Evolutionary conservation across 179 eudicot genomes (phyloP), one percentile per base, ranked within the genome.

Genomic region (Spinacia oleracea): DNA sequence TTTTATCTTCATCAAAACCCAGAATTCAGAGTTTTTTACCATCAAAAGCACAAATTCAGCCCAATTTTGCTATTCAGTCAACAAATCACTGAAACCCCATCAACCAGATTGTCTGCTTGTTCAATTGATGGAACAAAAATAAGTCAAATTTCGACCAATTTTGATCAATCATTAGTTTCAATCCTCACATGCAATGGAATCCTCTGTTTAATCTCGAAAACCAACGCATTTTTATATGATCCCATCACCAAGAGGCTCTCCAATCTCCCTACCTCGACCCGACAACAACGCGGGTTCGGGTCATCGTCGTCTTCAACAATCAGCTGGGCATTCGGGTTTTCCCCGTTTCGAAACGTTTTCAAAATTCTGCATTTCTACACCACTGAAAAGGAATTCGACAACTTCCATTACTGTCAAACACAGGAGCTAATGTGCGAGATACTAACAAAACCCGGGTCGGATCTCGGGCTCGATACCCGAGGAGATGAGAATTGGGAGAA

Each of bases 281-380:
- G 1, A n/a, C n/a, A n/a, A n/a, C n/a, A n/a, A n/a, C n/a, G n/a
- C n/a, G n/a, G n/a, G n/a, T n/a, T n/a, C n/a, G n/a, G n/a, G n/a
- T n/a, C n/a, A n/a, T n/a, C n/a, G n/a, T 75, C 73, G 25, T 67
- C 77, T 29, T n/a, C n/a, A n/a, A n/a, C n/a, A n/a, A 76, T 69
- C 46, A 73, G 81, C 21, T 80, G 80, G 72, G 88, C 88, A 31
- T 79, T 86, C 16, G 88, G 88, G 67, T 77, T 45, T 48, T 66
- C 79, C 9, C 9, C 70, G 21, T 51, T 56, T 63, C 76, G 73
- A 55, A 70, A 56, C 40, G 83, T 60, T 21, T 83, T 79, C 72
- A 86, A 78, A 60, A 40, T 86, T 16, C 66, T 85, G 10, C 84
- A 83, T 79, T 83, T 85, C 64, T 85, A 80, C 82, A 78, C 80